A percentile compares a stretch with the other conserved stretches of the same genome.
Evolutionary conservation across 1,284 basidiomycete species (phyloP).

Genomic region (Kwoniella shivajii): DNA sequence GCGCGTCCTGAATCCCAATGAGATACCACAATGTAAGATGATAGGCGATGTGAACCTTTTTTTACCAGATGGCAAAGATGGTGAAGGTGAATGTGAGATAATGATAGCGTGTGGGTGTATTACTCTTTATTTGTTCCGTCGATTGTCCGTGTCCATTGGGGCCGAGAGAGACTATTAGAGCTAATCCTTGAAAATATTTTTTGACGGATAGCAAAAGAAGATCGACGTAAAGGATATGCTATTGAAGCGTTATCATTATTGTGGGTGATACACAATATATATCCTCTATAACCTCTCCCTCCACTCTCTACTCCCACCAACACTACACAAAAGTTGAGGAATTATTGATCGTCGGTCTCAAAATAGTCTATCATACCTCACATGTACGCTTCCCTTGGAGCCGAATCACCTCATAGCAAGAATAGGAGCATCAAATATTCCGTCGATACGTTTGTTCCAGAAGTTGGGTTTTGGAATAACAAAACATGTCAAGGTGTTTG

Average conservation of each 20-base stretch:
- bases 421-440: constrained; percentile 60
- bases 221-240: constrained; percentile 66
- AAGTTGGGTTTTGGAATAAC: constrained; percentile 68
- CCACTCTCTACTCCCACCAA: background rate
- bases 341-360: no score
- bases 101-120: constrained; percentile 73
- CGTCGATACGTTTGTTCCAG: constrained; percentile 66
- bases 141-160: no score
- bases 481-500: constrained; percentile 69
- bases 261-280: no score
- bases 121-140: no score
- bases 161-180: no score
- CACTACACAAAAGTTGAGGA: no score
- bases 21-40: constrained; percentile 66
- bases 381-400: constrained; percentile 19
- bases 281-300: background rate
- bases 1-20: constrained; percentile 30
- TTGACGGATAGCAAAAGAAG: constrained; percentile 10
- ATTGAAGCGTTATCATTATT: constrained; percentile 67
- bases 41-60: constrained; percentile 93
- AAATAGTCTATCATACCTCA: constrained; percentile 52
- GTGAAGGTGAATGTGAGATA: constrained; percentile 69
- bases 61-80: constrained; percentile 63
- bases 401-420: constrained; percentile 59
- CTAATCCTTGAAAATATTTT: no score